These are phyloP conservation scores for Brettanomyces nanus DNA, from an alignment of 805 yeast species.

Conservation along the genomic window DNA sequence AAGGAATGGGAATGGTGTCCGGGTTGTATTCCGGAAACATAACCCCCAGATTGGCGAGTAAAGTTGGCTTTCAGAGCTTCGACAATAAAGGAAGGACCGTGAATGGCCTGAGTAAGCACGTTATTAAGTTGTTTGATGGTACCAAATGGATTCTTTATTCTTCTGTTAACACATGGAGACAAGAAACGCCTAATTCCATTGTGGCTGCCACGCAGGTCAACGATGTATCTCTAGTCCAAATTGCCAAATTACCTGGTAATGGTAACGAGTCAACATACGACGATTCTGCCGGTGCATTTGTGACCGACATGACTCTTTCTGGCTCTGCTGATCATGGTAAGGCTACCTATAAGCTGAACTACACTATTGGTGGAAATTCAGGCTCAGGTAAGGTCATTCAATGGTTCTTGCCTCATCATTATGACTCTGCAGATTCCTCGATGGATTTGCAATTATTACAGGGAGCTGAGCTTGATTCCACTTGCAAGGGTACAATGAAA, in stretches of 20 bases:
- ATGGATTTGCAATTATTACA: conserved; percentile 19
- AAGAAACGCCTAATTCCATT: conserved; percentile 23
- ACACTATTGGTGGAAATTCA: conserved; percentile 23
- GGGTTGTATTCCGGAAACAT: conserved; percentile 45
- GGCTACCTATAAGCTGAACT: conserved; percentile 34
- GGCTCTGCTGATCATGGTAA: conserved; percentile 27
- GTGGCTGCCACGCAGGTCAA: conserved; percentile 28
- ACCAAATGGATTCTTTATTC: conserved; percentile 59
- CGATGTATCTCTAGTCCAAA: conserved; percentile 38
- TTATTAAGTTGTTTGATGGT: conserved; percentile 44
- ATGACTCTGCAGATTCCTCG: conserved; percentile 25
- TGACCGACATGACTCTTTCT: conserved; percentile 34
- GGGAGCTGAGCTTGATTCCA: conserved; percentile 34
- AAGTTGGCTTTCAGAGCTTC: conserved; percentile 55
- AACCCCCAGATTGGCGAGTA: conserved; percentile 48
- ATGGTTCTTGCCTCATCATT: conserved; percentile 50
- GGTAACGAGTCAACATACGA: conserved; percentile 40
- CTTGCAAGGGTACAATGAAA: conserved; percentile 47
- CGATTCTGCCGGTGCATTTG: conserved; percentile 62
- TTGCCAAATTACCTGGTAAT: conserved; percentile 34
- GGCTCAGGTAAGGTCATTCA: conserved; percentile 24
- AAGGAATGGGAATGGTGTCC: conserved; percentile 78
- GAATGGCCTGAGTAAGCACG: conserved; percentile 43
- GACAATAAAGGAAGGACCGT: conserved; percentile 30
- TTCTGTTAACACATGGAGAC: conserved; percentile 13